Evolutionary conservation across 2,329 filamentous ascomycete species (phyloP).

Genomic region (Colletotrichum orchidophilum): DNA sequence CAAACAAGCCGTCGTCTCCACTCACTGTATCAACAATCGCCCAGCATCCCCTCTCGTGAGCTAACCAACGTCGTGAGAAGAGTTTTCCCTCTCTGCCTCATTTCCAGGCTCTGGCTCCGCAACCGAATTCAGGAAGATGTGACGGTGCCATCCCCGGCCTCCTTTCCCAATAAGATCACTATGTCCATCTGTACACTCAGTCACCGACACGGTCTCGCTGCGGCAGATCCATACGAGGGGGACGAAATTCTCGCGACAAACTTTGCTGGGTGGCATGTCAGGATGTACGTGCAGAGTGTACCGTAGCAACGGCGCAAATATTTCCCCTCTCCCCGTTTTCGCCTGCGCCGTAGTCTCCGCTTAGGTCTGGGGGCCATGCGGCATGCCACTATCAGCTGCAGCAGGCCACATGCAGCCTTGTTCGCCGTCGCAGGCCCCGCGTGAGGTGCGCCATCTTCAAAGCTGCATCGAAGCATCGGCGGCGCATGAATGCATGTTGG

Average conservation of each 20-base stretch:
- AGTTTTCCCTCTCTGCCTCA: neutral
- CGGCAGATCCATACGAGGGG: neutral
- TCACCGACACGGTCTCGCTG: neutral
- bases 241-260: neutral
- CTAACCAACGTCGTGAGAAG: neutral
- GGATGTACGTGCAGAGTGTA: neutral
- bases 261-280: neutral
- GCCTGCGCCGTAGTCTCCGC: neutral
- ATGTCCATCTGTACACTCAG: neutral
- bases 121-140: neutral
- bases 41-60: neutral
- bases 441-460: constrained; percentile 13
- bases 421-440: neutral
- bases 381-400: constrained; percentile 8
- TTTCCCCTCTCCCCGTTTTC: neutral
- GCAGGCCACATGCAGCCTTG: constrained; percentile 20
- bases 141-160: neutral
- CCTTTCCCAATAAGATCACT: neutral
- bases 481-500: constrained; percentile 9
- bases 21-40: neutral
- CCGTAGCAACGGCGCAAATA: neutral
- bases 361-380: neutral
- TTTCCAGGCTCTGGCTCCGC: neutral
- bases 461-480: constrained; percentile 14
- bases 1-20: neutral